Base-by-base conservation (phyloP, 768 basidiomycete genomes). In the Suillus alpinus region DNA sequence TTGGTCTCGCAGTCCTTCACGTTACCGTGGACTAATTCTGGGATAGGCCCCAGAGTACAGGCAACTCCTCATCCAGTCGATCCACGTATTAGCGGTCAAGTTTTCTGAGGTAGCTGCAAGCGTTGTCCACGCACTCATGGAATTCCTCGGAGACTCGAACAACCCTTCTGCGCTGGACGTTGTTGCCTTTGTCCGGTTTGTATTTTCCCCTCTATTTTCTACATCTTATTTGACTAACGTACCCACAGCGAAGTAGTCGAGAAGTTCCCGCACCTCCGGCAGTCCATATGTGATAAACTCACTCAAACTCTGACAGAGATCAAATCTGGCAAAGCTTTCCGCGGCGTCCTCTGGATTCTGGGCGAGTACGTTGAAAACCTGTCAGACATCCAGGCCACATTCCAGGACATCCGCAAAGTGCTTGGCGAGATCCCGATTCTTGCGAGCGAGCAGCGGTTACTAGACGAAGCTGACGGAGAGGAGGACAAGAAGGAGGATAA, bases 401-500 rank as follows among this genome's bases (percentile, higher is more conserved):
- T 97, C 82, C 78, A 79, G 51, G 91, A 93, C 72, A 80, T 98
- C 47, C 81, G 95, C 59, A 87, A 88, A 69, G 88, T 93, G 14
- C 75, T 99, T 39, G 96, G 97, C 14, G 97, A 99, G 77, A 91
- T 99, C n/a, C 97, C 97, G 6, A 98, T 99, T 58, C 76, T 98
- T 50, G 94, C 96, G 1, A 88, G 89, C 0, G 94, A 97, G 76
- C 92, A 93, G 75, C 84, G 81, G 59, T 73, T 93, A 57, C 79
- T 93, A 64, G 92, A 95, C 64, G 92, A 91, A 65, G 85, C 89
- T 10, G 77, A 77, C 29, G 77, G 76, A 43, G 78, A 82, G 61
- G 88, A 82, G 26, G 76, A 75, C 10, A 70, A 68, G 1, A 69
- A 73, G 41, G 67, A 63, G 26, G 58, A 62, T 16, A 81, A 80